Evolutionary conservation across 2,329 filamentous ascomycete genomes (phyloP), one percentile per base, ranked within the genome.

Genomic region (Aplosporella prunicola): DNA sequence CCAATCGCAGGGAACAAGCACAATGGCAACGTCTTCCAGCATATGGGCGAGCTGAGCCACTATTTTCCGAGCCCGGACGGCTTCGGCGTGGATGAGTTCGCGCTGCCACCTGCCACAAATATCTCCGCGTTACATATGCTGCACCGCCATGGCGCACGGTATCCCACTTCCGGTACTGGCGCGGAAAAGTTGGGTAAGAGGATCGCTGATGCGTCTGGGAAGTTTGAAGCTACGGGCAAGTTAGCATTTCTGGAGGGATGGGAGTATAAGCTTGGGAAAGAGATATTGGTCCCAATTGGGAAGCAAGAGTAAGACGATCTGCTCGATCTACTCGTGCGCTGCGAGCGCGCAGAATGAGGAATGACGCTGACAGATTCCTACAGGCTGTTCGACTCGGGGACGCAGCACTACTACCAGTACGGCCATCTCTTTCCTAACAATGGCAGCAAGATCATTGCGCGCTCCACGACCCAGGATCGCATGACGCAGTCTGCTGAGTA

Each of bases 401-500:
- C 81, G 1, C 54, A 82, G 31, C 80, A 85, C 53, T 78, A 78
- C 47, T 86, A 85, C 57, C 75, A 79, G 62, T 85, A 85, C 50
- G 76, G 73, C 5, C 69, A 74, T 43, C 61, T 87, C 15, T 85
- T 84, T 49, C 58, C 61, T 6, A 80, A 85, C 47, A 75, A 81
- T 5, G 71, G 74, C 39, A 78, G 69, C 57, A 86, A 83, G 60
- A 76, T 87, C 42, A 73, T 86, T 40, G 80, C 76, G 11, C 70
- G 82, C 18, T 84, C 80, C 1, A 85, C 81, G 1, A 83, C 81
- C 1, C 80, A 87, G 53, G 76, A 83, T 51, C 75, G 82, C 16
- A 87, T 87, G 82, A 64, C 81, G 15, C 78, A 86, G 54, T 80
- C 72, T 25, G 81, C 81, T 3, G 81, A 87, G 56, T 81, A 87